Evolutionary conservation across 768 basidiomycete genomes (phyloP).

Genomic region (Rhodotorula diobovata): DNA sequence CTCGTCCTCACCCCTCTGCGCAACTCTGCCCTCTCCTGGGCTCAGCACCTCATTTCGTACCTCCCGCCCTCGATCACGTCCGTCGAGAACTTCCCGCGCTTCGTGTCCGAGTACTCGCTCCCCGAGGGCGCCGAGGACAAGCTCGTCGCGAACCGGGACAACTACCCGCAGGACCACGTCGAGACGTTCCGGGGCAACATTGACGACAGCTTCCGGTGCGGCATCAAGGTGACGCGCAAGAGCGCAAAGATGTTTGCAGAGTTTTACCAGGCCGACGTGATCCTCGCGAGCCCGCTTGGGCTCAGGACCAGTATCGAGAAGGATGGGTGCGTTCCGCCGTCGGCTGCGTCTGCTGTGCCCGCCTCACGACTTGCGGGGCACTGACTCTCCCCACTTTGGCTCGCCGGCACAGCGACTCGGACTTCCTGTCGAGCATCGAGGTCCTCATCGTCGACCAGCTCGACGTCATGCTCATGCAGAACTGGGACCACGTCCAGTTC

Average conservation of each 20-base stretch:
- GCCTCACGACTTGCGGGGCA: too few species aligned
- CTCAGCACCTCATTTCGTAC: slow-evolving; percentile 56
- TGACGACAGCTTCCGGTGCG: slow-evolving; percentile 89
- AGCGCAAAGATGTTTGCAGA: slow-evolving; percentile 84
- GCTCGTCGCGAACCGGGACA: slow-evolving; percentile 60
- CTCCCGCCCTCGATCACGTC: slow-evolving; percentile 55
- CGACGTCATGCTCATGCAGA: slow-evolving; percentile 93
- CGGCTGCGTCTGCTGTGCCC: background rate
- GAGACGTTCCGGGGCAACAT: slow-evolving; percentile 94
- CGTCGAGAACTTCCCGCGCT: slow-evolving; percentile 73
- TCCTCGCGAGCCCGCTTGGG: slow-evolving; percentile 89
- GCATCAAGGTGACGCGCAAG: slow-evolving; percentile 86
- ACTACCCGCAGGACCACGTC: slow-evolving; percentile 81
- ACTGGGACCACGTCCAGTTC: slow-evolving; percentile 85
- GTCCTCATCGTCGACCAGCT: slow-evolving; percentile 83
- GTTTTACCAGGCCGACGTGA: slow-evolving; percentile 84
- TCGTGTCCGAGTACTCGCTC: slow-evolving; percentile 73
- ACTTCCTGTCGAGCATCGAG: slow-evolving; percentile 91
- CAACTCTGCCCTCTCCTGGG: slow-evolving; percentile 76
- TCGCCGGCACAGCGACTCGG: slow-evolving; percentile 59
- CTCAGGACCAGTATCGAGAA: slow-evolving; percentile 87
- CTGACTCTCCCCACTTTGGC: background rate
- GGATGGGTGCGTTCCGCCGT: slow-evolving; percentile 64
- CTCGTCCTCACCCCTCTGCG: slow-evolving; percentile 91
- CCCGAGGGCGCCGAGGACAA: slow-evolving; percentile 77